phyloP scores from a whole-genome alignment of 2,329 filamentous ascomycete species.

The Stachybotrys chlorohalonatus region DNA sequence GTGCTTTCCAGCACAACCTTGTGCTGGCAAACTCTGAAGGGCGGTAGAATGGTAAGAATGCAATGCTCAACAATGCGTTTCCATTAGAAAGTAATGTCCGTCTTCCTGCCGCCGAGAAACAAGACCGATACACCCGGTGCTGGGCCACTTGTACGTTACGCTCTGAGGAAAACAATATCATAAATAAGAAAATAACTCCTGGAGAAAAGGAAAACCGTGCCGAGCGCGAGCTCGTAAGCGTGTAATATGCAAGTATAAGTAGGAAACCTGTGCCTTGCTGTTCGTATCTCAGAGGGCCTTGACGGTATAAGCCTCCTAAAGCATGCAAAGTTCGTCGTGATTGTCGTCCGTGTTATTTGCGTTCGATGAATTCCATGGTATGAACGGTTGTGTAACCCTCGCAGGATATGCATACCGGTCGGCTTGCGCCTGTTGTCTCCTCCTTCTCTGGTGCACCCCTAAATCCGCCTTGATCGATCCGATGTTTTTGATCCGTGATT shows the following conservation, averaged over 20 bases:
- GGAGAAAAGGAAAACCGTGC: neutral
- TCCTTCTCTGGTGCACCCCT: neutral
- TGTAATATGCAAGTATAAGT: slow-evolving; percentile 4
- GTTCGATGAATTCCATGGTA: too few relatives aligned
- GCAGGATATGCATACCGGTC: neutral
- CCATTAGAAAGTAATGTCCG: neutral
- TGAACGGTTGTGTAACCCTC: neutral
- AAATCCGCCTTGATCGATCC: too few relatives aligned
- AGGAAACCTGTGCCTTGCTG: neutral
- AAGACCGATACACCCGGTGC: slow-evolving; percentile 19
- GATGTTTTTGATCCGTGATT: too few relatives aligned
- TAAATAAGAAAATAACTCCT: neutral
- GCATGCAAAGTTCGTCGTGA: neutral
- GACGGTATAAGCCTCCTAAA: neutral
- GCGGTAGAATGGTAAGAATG: slow-evolving; percentile 6
- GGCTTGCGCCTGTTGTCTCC: neutral
- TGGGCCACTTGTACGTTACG: slow-evolving; percentile 15
- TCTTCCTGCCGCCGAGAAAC: slow-evolving; percentile 2
- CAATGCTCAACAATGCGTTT: slow-evolving; percentile 15
- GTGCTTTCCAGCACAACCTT: neutral
- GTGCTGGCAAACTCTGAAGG: slow-evolving; percentile 1
- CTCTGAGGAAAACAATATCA: slow-evolving; percentile 6
- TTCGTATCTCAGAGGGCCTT: neutral
- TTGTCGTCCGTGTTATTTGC: neutral
- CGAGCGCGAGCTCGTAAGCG: slow-evolving; percentile 3